A percentile compares a stretch with the other conserved stretches of the same genome.
These are phyloP conservation scores for Gonium pectorale DNA, from an alignment of 139 green algal genomes.

Conservation along the genomic window DNA sequence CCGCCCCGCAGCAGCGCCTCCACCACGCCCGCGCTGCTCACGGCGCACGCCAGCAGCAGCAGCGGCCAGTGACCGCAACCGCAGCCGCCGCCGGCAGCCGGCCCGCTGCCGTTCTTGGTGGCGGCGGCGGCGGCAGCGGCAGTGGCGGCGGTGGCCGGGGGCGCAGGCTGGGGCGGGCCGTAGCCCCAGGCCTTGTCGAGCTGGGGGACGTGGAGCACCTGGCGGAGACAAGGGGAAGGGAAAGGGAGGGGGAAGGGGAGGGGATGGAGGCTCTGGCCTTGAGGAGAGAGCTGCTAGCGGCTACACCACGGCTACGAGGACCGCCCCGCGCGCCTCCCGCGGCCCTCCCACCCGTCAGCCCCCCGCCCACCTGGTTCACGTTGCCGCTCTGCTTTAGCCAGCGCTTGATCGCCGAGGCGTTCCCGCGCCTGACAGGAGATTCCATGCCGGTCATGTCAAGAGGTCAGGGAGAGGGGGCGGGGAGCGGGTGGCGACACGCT, in stretches of 20 bases:
- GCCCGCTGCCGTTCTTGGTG: background rate
- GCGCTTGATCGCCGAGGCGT: conserved; percentile 17
- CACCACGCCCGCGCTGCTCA: conserved; percentile 26
- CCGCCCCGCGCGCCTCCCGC: background rate
- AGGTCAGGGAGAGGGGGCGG: background rate
- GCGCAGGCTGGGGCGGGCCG: background rate
- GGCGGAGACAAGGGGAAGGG: background rate
- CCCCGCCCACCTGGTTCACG: conserved; percentile 9
- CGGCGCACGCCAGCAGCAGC: background rate
- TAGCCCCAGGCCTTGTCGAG: conserved; percentile 31
- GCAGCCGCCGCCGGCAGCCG: background rate
- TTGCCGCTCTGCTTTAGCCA: conserved; percentile 8
- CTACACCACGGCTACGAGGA: background rate
- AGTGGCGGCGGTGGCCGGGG: background rate
- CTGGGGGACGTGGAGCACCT: conserved; percentile 8
- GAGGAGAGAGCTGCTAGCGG: background rate
- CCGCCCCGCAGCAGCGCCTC: conserved; percentile 15
- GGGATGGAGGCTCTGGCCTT: background rate
- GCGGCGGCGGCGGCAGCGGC: background rate
- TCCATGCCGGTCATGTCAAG: background rate
- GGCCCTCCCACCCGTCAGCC: background rate
- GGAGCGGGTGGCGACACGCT: background rate
- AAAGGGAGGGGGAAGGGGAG: background rate
- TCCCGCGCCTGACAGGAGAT: background rate
- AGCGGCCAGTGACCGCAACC: conserved; percentile 11